phyloP scores from a whole-genome alignment of 164 flowering plant species.

The Sextonia rubra region DNA sequence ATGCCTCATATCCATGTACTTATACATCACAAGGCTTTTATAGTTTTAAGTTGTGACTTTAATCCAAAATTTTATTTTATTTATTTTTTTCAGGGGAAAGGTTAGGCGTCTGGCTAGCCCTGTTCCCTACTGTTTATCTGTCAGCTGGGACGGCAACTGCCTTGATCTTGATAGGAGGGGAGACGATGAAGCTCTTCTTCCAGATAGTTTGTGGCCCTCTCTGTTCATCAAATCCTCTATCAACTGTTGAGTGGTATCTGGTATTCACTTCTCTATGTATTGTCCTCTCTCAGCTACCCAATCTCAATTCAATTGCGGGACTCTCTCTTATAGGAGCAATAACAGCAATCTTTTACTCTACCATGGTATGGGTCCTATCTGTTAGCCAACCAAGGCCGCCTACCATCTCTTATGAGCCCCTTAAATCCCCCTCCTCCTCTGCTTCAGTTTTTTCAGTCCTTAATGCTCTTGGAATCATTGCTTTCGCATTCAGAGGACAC shows the following conservation, averaged over 20 bases:
- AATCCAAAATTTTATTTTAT: too few relatives aligned
- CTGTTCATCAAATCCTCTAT: constrained; percentile 82
- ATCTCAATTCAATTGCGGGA: constrained; percentile 97
- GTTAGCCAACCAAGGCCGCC: constrained; percentile 89
- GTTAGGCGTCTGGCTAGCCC: constrained; percentile 89
- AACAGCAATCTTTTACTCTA: constrained; percentile 89
- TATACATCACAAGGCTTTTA: too few relatives aligned
- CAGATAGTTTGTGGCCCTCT: constrained; percentile 91
- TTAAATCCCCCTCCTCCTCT: constrained; percentile 50
- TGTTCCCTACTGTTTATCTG: constrained; percentile 90
- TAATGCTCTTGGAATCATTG: constrained; percentile 93
- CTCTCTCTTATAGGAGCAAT: constrained; percentile 93
- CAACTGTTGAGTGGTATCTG: constrained; percentile 97
- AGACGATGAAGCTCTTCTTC: constrained; percentile 96
- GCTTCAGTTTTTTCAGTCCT: constrained; percentile 63
- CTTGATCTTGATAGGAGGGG: constrained; percentile 91
- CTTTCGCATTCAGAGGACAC: constrained; percentile 95
- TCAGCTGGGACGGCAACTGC: constrained; percentile 99
- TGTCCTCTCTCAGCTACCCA: constrained; percentile 94
- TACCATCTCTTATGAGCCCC: constrained; percentile 70
- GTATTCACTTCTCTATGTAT: constrained; percentile 92
- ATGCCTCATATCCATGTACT: too few relatives aligned
- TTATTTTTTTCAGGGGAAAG: constrained; percentile 67
- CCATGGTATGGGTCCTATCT: constrained; percentile 98
- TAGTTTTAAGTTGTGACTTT: too few relatives aligned